Evolutionary conservation across 768 basidiomycete genomes (phyloP), one percentile per base, ranked within the genome.

Genomic region (Agaricus blazei): DNA sequence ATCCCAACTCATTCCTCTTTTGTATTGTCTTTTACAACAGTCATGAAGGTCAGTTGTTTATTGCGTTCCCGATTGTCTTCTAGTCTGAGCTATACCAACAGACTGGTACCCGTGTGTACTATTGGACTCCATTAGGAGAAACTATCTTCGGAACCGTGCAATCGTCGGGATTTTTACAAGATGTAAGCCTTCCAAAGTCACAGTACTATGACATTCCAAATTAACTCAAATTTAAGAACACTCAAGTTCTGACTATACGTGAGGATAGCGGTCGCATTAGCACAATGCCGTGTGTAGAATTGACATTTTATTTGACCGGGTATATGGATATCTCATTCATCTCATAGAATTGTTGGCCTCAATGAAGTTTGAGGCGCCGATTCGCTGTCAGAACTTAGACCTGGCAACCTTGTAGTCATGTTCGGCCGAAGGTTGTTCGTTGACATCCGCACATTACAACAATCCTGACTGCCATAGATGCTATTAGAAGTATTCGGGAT

Each of bases 81-180:
- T 24, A 11, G 34, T 61, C 65, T 67, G 59, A 57, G 53, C 48
- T 27, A 26, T 52, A 52, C 58, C 29, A 45, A 8, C 52, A 90
- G 88, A 73, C 75, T 52, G 87, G 87, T 62, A 83, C 85, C 59
- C 76, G 80, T 48, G 85, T 91, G 47, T 83, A 81, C 64, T 90
- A 80, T 72, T 87, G 85, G 80, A 73, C 74, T 47, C 68, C 78
- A 24, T 68, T 66, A 40, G 83, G 83, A 3, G 72, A 78, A 48
- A 72, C 81, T 43, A 75, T 81, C 54, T 81, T 84, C 60, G 88
- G 85, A 12, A 75, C 70, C 3, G 86, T 91, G 4, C 70, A 74
- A 52, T 72, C 74, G 1, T 80, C 81, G 29, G 75, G 72, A 54
- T 73, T 75, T 43, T 71, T 78, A 58, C 72, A 77, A 14, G 87